A percentile compares a stretch with the other conserved stretches of the same genome.
phyloP scores from a whole-genome alignment of 768 basidiomycete genomes.

The Pholiota microspora region DNA sequence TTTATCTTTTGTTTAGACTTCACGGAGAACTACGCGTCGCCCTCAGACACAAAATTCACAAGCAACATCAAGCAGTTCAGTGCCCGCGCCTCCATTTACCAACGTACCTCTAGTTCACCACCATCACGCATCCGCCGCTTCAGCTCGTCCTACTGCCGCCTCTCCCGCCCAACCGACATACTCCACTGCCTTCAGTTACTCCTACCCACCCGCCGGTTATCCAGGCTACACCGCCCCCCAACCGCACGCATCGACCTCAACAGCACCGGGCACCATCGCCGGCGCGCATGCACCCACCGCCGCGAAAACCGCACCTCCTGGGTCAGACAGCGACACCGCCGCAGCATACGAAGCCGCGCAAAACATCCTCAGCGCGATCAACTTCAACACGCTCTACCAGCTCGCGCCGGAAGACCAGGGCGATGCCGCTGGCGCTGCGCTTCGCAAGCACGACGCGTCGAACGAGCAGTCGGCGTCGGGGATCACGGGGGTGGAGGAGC shows the following conservation, averaged over 20 bases:
- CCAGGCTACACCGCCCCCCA: slow-evolving; percentile 22
- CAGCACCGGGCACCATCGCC: slow-evolving; percentile 17
- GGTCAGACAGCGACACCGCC: slow-evolving; percentile 38
- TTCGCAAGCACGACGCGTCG: neutral
- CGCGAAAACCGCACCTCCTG: slow-evolving; percentile 16
- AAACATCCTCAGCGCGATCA: slow-evolving; percentile 74
- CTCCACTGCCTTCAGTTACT: slow-evolving; percentile 39
- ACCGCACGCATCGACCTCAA: slow-evolving; percentile 19
- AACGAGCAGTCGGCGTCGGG: neutral
- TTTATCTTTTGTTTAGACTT: slow-evolving; percentile 46
- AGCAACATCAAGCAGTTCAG: slow-evolving; percentile 23
- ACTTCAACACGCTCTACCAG: slow-evolving; percentile 57
- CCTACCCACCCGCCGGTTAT: slow-evolving; percentile 24
- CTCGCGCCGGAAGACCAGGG: slow-evolving; percentile 33
- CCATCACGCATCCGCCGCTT: slow-evolving; percentile 22
- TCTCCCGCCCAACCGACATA: slow-evolving; percentile 28
- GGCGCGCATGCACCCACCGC: slow-evolving; percentile 8
- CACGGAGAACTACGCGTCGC: slow-evolving; percentile 74
- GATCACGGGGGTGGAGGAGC: slow-evolving; percentile 21
- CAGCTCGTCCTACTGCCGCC: slow-evolving; percentile 10
- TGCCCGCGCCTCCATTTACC: slow-evolving; percentile 56
- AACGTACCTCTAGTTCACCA: slow-evolving; percentile 47
- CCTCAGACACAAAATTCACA: slow-evolving; percentile 57
- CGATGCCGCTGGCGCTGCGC: neutral
- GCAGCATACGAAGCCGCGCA: slow-evolving; percentile 79